Evolutionary conservation across 73 alveolate genomes (phyloP).

Genomic region (Effrenium voratum): DNA sequence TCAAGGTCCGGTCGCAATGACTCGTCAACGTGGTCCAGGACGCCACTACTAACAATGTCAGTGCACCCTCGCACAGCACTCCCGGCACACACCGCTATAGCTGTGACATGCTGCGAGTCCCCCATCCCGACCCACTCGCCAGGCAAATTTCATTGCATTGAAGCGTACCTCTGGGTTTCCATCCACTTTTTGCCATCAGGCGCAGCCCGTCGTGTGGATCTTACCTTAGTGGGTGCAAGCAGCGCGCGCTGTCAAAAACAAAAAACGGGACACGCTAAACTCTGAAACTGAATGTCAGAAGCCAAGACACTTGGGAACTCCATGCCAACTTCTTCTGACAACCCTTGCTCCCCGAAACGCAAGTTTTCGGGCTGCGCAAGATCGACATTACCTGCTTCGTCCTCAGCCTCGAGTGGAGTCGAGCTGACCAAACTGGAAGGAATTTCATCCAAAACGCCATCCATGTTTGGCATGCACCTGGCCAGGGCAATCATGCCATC

Average conservation of each 20-base stretch:
- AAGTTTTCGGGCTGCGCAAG: not conserved
- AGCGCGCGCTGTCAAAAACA: not conserved
- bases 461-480: not conserved
- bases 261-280: not conserved
- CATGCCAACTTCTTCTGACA: not conserved
- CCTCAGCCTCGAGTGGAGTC: not conserved
- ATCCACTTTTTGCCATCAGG: not conserved
- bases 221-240: not conserved
- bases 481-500: slow-evolving; percentile 5
- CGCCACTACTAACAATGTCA: not conserved
- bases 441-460: not conserved
- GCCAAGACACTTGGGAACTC: not conserved
- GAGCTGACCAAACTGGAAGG: not conserved
- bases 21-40: not conserved
- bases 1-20: not conserved
- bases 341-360: not conserved
- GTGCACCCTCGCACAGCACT: not conserved
- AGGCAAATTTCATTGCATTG: not conserved
- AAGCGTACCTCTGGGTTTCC: not conserved
- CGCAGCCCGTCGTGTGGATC: not conserved
- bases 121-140: not conserved
- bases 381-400: not conserved
- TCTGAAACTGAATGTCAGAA: too few species aligned
- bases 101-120: not conserved
- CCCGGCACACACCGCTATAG: not conserved